These are phyloP conservation scores for Monosporozyma unispora DNA, from an alignment of 805 yeast species.

Conservation along the genomic window DNA sequence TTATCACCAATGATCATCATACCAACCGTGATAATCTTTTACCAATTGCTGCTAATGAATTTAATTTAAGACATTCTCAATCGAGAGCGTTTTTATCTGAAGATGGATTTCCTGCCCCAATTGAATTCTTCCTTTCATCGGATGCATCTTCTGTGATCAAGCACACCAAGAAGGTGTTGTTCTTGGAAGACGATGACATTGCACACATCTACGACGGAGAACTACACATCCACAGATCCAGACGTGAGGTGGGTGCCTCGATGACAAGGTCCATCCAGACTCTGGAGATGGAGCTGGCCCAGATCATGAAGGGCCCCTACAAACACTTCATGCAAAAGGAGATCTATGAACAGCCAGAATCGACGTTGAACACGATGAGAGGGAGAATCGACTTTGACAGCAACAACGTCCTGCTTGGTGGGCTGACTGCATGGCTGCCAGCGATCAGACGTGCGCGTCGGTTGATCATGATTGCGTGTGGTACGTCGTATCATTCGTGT, in stretches of 20 bases:
- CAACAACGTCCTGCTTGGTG: conserved; percentile 74
- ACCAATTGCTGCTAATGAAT: conserved; percentile 49
- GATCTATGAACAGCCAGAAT: conserved; percentile 97
- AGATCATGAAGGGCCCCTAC: conserved; percentile 96
- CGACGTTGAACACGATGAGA: conserved; percentile 97
- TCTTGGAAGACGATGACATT: conserved; percentile 95
- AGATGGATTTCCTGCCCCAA: conserved; percentile 85
- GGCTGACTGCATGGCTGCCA: conserved; percentile 73
- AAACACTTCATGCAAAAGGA: conserved; percentile 98
- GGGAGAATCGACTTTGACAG: conserved; percentile 93
- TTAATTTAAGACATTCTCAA: conserved; percentile 71
- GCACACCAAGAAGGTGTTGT: conserved; percentile 94
- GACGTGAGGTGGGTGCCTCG: conserved; percentile 79
- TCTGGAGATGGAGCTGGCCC: conserved; percentile 90
- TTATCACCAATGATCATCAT: conserved; percentile 4
- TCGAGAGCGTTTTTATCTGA: conserved; percentile 95
- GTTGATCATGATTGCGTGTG: conserved; percentile 97
- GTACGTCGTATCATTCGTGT: conserved; percentile 98
- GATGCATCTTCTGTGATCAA: conserved; percentile 96
- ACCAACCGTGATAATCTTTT: conserved; percentile 13
- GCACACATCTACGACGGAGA: conserved; percentile 98
- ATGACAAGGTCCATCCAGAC: conserved; percentile 94
- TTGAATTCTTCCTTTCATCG: conserved; percentile 91
- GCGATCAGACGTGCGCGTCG: conserved; percentile 92
- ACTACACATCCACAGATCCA: conserved; percentile 94